These are phyloP conservation scores for Cladosporium sp. DNA, from an alignment of 2,329 filamentous ascomycete species.

Conservation along the genomic window DNA sequence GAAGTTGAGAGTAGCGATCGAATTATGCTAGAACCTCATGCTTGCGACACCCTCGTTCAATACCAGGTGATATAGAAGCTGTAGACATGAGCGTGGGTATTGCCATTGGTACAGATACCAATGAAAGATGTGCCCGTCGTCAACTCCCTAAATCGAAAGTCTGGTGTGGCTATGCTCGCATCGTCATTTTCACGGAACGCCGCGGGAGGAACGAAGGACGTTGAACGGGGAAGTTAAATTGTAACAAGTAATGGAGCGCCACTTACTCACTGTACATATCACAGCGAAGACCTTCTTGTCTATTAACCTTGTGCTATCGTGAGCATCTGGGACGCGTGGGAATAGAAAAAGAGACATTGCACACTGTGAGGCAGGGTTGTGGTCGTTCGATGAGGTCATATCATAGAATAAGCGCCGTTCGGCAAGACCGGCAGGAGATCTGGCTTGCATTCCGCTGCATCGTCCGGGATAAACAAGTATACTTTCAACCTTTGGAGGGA, in stretches of 20 bases:
- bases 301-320: background rate
- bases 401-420: background rate
- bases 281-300: background rate
- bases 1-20: background rate
- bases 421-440: background rate
- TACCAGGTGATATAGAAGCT: background rate
- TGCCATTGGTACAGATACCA: background rate
- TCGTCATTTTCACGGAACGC: slow-evolving; percentile 4
- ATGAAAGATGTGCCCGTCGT: background rate
- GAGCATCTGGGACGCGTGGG: background rate
- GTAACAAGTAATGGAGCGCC: background rate
- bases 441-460: background rate
- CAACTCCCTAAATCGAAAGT: background rate
- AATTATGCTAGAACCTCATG: background rate
- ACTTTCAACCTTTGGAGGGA: background rate
- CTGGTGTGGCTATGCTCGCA: background rate
- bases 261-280: background rate
- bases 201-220: background rate
- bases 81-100: background rate
- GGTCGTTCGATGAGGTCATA: background rate
- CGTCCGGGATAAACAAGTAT: background rate
- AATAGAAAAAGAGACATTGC: background rate
- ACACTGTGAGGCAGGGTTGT: background rate
- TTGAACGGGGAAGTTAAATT: background rate
- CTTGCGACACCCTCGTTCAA: background rate